phyloP scores from a whole-genome alignment of 164 flowering plant genomes.

The Hamamelis virginiana region DNA sequence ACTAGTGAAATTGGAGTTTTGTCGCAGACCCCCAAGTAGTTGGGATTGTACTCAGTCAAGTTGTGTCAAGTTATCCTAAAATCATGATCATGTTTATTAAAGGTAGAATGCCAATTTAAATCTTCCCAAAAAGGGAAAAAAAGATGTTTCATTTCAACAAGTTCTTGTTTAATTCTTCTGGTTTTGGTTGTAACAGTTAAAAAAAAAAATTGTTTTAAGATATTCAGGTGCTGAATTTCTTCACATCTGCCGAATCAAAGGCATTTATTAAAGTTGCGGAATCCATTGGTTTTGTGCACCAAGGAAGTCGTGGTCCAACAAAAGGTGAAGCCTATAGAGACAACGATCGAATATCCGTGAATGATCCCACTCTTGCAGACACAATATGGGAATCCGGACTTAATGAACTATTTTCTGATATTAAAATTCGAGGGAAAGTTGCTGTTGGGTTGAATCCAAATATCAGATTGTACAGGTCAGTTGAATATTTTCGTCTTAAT shows the following conservation, averaged over 20 bases:
- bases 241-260: slow-evolving; percentile 70
- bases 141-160: neutral
- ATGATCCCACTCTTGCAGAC: slow-evolving; percentile 77
- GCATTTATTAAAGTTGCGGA: slow-evolving; percentile 74
- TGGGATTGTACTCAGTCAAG: no score
- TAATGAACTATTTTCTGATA: slow-evolving; percentile 50
- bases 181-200: neutral
- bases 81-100: no score
- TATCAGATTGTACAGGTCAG: slow-evolving; percentile 88
- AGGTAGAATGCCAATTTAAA: no score
- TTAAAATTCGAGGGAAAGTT: slow-evolving; percentile 72
- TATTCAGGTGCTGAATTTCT: slow-evolving; percentile 70
- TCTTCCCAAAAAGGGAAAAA: neutral
- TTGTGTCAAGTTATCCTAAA: no score
- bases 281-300: slow-evolving; percentile 73
- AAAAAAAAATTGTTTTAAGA: slow-evolving; percentile 13
- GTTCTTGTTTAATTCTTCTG: neutral
- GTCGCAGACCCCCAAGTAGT: no score
- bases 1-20: no score
- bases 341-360: slow-evolving; percentile 76
- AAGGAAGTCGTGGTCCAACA: slow-evolving; percentile 92
- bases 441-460: slow-evolving; percentile 95
- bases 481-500: neutral
- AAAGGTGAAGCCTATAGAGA: slow-evolving; percentile 95
- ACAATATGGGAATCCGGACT: slow-evolving; percentile 84